Evolutionary conservation across 2,329 filamentous ascomycete genomes (phyloP).

Genomic region (Alternaria conjuncta): DNA sequence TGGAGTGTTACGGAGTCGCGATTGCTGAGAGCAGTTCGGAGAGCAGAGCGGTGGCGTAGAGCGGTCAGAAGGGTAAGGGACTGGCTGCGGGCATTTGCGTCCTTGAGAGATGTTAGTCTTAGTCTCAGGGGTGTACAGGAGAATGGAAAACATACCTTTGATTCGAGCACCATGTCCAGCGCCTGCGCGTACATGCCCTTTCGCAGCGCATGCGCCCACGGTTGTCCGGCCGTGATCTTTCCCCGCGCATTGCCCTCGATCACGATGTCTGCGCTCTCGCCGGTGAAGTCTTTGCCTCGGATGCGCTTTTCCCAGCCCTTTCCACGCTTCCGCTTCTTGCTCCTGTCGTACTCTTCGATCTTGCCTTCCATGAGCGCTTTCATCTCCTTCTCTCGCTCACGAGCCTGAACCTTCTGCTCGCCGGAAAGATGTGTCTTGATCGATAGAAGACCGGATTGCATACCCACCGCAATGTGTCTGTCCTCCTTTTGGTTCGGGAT

Average conservation of each 20-base stretch:
- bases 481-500: slow-evolving; percentile 76
- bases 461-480: slow-evolving; percentile 91
- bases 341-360: slow-evolving; percentile 77
- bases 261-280: slow-evolving; percentile 85
- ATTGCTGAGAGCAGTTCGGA: slow-evolving; percentile 67
- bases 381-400: slow-evolving; percentile 84
- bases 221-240: slow-evolving; percentile 67
- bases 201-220: slow-evolving; percentile 84
- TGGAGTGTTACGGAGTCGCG: slow-evolving; percentile 82
- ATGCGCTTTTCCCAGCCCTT: slow-evolving; percentile 67
- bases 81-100: slow-evolving; percentile 42
- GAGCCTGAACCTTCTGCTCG: slow-evolving; percentile 76
- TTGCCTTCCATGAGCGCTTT: slow-evolving; percentile 77
- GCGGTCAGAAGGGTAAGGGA: slow-evolving; percentile 75
- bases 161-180: slow-evolving; percentile 75
- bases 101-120: slow-evolving; percentile 24
- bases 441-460: slow-evolving; percentile 91
- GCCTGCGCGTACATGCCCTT: slow-evolving; percentile 78
- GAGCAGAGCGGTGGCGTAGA: slow-evolving; percentile 11
- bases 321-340: slow-evolving; percentile 68
- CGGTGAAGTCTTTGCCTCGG: slow-evolving; percentile 78
- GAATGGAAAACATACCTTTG: slow-evolving; percentile 35
- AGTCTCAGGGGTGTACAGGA: neutral
- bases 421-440: slow-evolving; percentile 88
- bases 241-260: slow-evolving; percentile 76